Evolutionary conservation across 202 grass and related monocot species (phyloP).

Genomic region (Brachypodium distachyon): DNA sequence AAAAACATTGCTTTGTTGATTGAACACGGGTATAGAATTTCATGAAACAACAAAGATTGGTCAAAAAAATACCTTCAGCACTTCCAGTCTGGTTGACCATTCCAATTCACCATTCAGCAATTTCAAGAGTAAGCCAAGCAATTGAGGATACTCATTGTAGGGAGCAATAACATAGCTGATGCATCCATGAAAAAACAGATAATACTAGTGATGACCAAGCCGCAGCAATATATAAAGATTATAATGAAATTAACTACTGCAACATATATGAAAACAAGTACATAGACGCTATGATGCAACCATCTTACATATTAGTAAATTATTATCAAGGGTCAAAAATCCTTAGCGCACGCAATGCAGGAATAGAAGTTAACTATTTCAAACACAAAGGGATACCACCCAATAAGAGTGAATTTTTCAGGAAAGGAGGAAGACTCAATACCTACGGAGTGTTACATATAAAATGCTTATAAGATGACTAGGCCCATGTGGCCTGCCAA

Average conservation of each 20-base stretch:
- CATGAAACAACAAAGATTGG: conserved; percentile 16
- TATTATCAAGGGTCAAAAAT: neutral
- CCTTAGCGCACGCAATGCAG: neutral
- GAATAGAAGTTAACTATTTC: neutral
- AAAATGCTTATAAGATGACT: neutral
- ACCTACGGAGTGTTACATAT: neutral
- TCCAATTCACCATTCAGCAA: conserved; percentile 94
- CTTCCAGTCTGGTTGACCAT: conserved; percentile 96
- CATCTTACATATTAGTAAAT: neutral
- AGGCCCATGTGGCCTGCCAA: neutral
- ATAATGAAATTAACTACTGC: neutral
- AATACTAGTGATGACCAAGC: conserved; percentile 18
- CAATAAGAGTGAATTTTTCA: neutral
- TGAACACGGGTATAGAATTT: neutral
- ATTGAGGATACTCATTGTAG: conserved; percentile 82
- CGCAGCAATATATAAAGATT: neutral
- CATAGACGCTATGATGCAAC: neutral
- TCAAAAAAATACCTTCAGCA: conserved; percentile 66
- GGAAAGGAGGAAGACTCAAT: neutral
- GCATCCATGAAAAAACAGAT: conserved; percentile 8
- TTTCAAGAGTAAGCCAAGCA: conserved; percentile 98
- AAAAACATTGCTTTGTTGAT: neutral
- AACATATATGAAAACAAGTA: neutral
- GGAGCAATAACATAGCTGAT: conserved; percentile 88
- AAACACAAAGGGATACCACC: neutral